Percentiles rank a stretch among this genome's conserved stretches.
phyloP scores from a whole-genome alignment of 495 filamentous ascomycete species.

The Chaetomidium leptoderma region DNA sequence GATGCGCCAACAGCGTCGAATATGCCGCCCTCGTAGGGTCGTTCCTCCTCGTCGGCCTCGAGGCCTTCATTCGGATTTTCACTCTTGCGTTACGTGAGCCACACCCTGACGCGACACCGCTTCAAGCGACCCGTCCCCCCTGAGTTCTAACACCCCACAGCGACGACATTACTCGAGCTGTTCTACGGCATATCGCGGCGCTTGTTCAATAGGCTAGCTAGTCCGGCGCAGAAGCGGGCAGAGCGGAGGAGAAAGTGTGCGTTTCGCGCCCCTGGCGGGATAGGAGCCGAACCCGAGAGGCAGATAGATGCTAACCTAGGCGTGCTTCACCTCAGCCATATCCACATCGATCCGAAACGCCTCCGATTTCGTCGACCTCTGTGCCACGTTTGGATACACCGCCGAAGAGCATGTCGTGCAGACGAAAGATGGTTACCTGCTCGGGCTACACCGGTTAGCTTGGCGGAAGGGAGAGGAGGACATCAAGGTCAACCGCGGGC shows the following conservation, averaged over 20 bases:
- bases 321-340: slow-evolving; percentile 36
- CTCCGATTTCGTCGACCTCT: slow-evolving; percentile 88
- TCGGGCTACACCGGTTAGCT: slow-evolving; percentile 82
- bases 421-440: slow-evolving; percentile 87
- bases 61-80: slow-evolving; percentile 77
- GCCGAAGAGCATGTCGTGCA: slow-evolving; percentile 95
- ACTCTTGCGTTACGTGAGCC: slow-evolving; percentile 81
- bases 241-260: slow-evolving; percentile 54
- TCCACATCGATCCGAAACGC: slow-evolving; percentile 58
- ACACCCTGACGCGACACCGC: not conserved
- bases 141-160: slow-evolving; percentile 40
- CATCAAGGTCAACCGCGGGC: slow-evolving; percentile 65
- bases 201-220: slow-evolving; percentile 74
- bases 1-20: slow-evolving; percentile 55
- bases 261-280: slow-evolving; percentile 24
- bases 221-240: slow-evolving; percentile 60
- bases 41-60: slow-evolving; percentile 73
- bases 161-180: slow-evolving; percentile 70
- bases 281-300: not conserved
- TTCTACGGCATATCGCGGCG: slow-evolving; percentile 78
- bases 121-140: slow-evolving; percentile 27
- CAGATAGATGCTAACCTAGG: slow-evolving; percentile 19
- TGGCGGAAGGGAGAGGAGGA: slow-evolving; percentile 78
- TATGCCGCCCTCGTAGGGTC: slow-evolving; percentile 82
- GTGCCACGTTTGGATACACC: slow-evolving; percentile 80